Evolutionary conservation across 75 land plant species (phyloP).

Genomic region (Larix kaempferi): DNA sequence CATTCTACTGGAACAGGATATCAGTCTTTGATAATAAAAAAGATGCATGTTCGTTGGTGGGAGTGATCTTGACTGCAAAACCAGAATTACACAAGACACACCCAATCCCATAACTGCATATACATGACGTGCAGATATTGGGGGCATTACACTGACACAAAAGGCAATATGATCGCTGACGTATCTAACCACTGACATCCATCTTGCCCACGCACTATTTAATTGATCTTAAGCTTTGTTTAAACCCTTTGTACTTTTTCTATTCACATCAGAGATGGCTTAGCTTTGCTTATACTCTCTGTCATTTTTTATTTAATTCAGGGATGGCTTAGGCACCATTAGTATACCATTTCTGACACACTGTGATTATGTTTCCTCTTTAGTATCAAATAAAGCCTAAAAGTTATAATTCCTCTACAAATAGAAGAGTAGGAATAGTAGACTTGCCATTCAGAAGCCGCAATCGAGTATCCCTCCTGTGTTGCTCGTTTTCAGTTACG

Average conservation of each 20-base stretch:
- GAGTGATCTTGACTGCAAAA: background rate
- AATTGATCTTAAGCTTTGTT: too few relatives aligned
- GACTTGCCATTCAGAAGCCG: constrained; percentile 81
- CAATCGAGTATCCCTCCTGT: constrained; percentile 55
- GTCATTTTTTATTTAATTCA: background rate
- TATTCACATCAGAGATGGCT: too few relatives aligned
- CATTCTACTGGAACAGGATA: background rate
- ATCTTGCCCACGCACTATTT: too few relatives aligned
- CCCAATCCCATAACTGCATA: too few relatives aligned
- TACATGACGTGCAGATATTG: too few relatives aligned
- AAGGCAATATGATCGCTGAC: too few relatives aligned
- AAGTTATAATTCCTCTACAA: background rate
- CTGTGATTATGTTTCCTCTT: background rate
- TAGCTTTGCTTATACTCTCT: background rate
- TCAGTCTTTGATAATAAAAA: background rate
- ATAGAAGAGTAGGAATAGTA: background rate
- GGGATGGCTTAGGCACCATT: background rate
- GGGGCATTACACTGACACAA: too few relatives aligned
- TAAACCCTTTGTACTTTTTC: too few relatives aligned
- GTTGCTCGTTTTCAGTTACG: constrained; percentile 27
- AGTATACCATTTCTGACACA: background rate
- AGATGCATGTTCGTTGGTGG: background rate
- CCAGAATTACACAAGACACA: background rate
- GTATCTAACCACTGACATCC: too few relatives aligned
- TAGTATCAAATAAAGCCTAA: background rate